Base-by-base conservation (phyloP, 352 stramenopile genomes). In the Globisporangium iwayamae region DNA sequence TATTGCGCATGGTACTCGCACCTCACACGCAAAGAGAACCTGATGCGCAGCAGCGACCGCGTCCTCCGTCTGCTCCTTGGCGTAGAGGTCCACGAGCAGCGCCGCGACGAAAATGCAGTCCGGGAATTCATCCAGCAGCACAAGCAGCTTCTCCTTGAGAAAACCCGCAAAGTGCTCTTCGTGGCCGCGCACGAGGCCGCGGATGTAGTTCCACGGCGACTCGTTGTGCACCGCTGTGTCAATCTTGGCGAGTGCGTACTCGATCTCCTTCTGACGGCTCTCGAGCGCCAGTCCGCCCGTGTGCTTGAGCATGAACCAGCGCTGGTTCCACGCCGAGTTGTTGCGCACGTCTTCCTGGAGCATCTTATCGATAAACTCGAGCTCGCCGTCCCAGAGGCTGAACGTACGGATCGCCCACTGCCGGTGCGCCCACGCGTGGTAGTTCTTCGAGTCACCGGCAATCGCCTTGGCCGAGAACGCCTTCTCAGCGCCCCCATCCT, bases 401-500 rank as follows among this genome's bases (percentile, higher is more conserved):
- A 96, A 94, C 9, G 76, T 86, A 67, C 92, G 86, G 56, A 98
- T 68, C 8, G 97, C 87, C 93, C 93, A 98, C 75, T 99, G 96
- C n/a, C 87, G 90, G 72, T 99, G 96, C 3, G 91, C 93, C 97
- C 97, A 99, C 4, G 96, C 95, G 76, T 99, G 97, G 76, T 99
- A 99, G 74, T 99, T 99, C 83, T 99, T 99, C 30, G 87, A 76
- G 78, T 99, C 97, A n/a, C 91, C 83, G 1, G 81, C 68, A 38
- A 99, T 88, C n/a, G 98, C 93, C 53, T 83, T 74, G 51, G 83
- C 85, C 41, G 96, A 91, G 67, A 99, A 99, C 9, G 65, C 69
- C 60, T 99, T 87, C 79, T 99, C 97, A 14, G 79, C 62, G 60
- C 83, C 81, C 32, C 81, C 81, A 72, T 98, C 75, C 13, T 83